phyloP scores from a whole-genome alignment of 176 grass and related monocot species.

The bread wheat (Triticum aestivum) region IWGSC_CS_RefSeq_v2.1 NC_057798.1:401794675-401795174 shows the following conservation, averaged over 20 bases:
- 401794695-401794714: slow-evolving; percentile 40
- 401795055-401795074: not conserved
- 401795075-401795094: slow-evolving; percentile 44
- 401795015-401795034: slow-evolving; percentile 81
- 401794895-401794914: slow-evolving; percentile 52
- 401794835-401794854: slow-evolving; percentile 61
- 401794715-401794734: slow-evolving; percentile 76
- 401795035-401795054: slow-evolving; percentile 46
- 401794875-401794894: slow-evolving; percentile 60
- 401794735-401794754: slow-evolving; percentile 57
- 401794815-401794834: slow-evolving; percentile 64
- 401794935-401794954: slow-evolving; percentile 51
- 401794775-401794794: slow-evolving; percentile 51
- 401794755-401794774: slow-evolving; percentile 81
- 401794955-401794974: slow-evolving; percentile 54
- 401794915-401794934: slow-evolving; percentile 22
- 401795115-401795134: slow-evolving; percentile 61
- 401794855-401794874: slow-evolving; percentile 52
- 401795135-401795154: slow-evolving; percentile 57
- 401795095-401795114: slow-evolving; percentile 61
- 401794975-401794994: slow-evolving; percentile 58
- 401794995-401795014: slow-evolving; percentile 71
- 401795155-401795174: slow-evolving; percentile 10
- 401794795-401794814: slow-evolving; percentile 31
- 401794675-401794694: not conserved